A percentile compares a stretch with the other conserved stretches of the same genome.
phyloP scores from a whole-genome alignment of 2,329 filamentous ascomycete genomes.

The Stromatinia cepivora region DNA sequence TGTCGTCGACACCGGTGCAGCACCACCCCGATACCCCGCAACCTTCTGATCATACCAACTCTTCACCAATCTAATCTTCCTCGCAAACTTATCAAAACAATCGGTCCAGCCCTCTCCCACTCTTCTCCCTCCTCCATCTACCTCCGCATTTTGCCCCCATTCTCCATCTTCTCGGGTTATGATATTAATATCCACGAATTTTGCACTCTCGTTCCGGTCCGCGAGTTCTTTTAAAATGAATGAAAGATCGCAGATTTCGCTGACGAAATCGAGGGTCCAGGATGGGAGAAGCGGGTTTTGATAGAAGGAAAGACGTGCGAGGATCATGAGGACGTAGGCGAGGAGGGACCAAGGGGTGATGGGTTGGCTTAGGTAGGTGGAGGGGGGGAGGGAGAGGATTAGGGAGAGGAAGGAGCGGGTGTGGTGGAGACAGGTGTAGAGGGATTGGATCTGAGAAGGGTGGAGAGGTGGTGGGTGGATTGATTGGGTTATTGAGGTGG shows the following conservation, averaged over 20 bases:
- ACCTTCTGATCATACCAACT: constrained; percentile 5
- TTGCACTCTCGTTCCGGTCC: background rate
- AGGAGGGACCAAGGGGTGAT: constrained; percentile 4
- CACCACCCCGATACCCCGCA: background rate
- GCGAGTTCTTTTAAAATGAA: background rate
- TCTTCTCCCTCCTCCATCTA: background rate
- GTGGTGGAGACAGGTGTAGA: constrained; percentile 13
- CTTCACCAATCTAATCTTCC: constrained; percentile 1
- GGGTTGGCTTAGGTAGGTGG: constrained; percentile 8
- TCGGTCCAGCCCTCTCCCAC: background rate
- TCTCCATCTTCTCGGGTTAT: background rate
- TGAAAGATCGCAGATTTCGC: constrained; percentile 13
- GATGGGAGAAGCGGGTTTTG: background rate
- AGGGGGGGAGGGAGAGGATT: background rate
- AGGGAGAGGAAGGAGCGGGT: background rate
- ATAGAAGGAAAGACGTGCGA: constrained; percentile 16
- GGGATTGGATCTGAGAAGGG: constrained; percentile 4
- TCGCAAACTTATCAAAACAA: constrained; percentile 20
- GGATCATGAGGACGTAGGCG: constrained; percentile 11
- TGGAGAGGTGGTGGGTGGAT: background rate
- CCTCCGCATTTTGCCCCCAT: background rate
- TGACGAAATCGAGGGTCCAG: constrained; percentile 15
- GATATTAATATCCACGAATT: background rate
- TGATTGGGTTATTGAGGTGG: background rate
- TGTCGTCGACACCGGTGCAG: background rate